Evolutionary conservation across 306 rosid species (phyloP), one percentile per base, ranked within the genome.

Genomic region (Medicago truncatula): DNA sequence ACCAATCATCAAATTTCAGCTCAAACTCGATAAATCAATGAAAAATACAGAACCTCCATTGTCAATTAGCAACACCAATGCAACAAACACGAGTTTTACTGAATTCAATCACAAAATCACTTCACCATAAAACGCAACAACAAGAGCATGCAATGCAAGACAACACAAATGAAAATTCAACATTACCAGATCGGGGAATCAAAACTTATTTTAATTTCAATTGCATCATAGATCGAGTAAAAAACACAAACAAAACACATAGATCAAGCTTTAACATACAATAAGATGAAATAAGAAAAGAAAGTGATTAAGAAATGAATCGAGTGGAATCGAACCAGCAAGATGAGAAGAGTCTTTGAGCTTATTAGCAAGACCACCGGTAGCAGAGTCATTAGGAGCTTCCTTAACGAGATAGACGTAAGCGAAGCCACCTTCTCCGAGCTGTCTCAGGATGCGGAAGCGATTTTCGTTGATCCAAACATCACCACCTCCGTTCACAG

Each of bases 341-440:
- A 92, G 25, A 76, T 89, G 97, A 71, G 93, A 72, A 9, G 93
- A 53, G 82, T 92, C 87, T 81, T 96, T 92, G 88, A 90, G 80
- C 80, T 89, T 96, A 50, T 83, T 79, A 41, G 92, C 85, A 53
- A 96, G 79, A 49, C 91, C 92, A 54, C 79, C 81, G 43, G 75
- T 46, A 60, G 82, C 78, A 43, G 89, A 78, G 58, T 90, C 97
- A 7, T 91, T 4, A 64, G 75, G 71, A 9, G 85, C 74, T 86
- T 92, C 99, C 87, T 89, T 92, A 81, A 96, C 96, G 67, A 96
- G 80, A 79, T 69, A 96, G 58, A 92, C 98, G 31, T 63, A 92
- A 62, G 99, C 96, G 83, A 92, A 92, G n/a, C 96, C 99, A 53
- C 99, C 99, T 86, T 96, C 99, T 2, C 97, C 99, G 75, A 96